Evolutionary conservation across 2,329 filamentous ascomycete genomes (phyloP).

Genomic region (Aspergillus calidoustus): DNA sequence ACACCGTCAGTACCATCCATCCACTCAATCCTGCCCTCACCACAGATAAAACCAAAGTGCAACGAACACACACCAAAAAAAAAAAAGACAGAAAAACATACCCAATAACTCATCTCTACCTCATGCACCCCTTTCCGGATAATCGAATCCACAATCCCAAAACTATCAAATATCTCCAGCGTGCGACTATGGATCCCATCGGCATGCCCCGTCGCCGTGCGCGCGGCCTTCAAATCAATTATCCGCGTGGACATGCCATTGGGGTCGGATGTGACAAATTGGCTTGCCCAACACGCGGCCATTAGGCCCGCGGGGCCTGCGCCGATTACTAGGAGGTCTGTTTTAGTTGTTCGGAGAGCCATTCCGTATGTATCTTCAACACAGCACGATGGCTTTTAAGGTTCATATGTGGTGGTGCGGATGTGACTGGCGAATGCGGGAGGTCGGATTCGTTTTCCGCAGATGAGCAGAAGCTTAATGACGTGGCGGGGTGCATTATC

Average conservation of each 20-base stretch:
- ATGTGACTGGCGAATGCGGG: background rate
- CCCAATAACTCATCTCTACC: conserved; percentile 23
- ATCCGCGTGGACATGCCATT: conserved; percentile 23
- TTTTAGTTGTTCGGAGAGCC: conserved; percentile 2
- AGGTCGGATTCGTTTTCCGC: background rate
- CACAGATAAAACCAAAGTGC: background rate
- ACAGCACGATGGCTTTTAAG: too few species aligned
- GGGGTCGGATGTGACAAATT: background rate
- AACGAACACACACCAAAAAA: too few species aligned
- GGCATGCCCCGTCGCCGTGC: conserved; percentile 45
- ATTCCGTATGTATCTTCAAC: background rate
- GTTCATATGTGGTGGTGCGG: background rate
- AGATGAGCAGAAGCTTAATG: background rate
- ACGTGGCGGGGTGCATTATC: background rate
- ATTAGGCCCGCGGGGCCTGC: conserved; percentile 20
- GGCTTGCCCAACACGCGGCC: conserved; percentile 25
- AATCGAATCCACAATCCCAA: conserved; percentile 58
- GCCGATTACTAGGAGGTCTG: conserved; percentile 11
- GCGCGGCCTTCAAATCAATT: conserved; percentile 25
- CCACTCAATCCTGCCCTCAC: too few species aligned
- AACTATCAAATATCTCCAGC: conserved; percentile 73
- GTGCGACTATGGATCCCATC: conserved; percentile 67
- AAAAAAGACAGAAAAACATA: background rate
- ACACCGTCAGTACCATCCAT: background rate
- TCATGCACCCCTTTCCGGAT: conserved; percentile 4